phyloP scores from a whole-genome alignment of 2,329 filamentous ascomycete genomes.

The Drechslerella stenobrocha region DNA sequence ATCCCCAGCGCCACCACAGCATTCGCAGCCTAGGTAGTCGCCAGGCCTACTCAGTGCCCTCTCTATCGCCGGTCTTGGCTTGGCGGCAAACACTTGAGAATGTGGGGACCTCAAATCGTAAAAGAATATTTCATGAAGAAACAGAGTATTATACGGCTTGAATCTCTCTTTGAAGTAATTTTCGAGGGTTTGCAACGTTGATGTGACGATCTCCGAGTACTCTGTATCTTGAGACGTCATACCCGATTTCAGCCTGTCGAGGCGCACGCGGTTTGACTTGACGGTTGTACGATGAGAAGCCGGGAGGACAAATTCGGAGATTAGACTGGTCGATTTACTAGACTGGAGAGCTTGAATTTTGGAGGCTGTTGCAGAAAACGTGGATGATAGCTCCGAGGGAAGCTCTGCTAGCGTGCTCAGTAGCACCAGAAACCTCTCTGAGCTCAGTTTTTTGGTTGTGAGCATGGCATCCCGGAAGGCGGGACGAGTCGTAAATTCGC shows the following conservation, averaged over 20 bases:
- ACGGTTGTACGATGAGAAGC: constrained; percentile 74
- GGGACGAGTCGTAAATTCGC: constrained; percentile 39
- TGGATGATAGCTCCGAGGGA: constrained; percentile 18
- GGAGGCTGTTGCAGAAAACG: constrained; percentile 4
- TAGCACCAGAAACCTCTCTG: constrained; percentile 31
- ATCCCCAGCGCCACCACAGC: constrained; percentile 61
- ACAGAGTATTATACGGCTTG: constrained; percentile 58
- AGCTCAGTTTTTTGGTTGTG: constrained; percentile 25
- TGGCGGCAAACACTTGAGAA: constrained; percentile 70
- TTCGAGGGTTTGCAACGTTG: constrained; percentile 61
- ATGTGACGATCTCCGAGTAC: constrained; percentile 69
- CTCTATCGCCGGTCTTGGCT: constrained; percentile 71
- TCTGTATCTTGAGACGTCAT: constrained; percentile 71
- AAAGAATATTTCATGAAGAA: constrained; percentile 73
- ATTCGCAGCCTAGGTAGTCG: constrained; percentile 75
- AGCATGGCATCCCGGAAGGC: constrained; percentile 45
- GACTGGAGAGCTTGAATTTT: constrained; percentile 33
- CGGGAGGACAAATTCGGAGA: constrained; percentile 60
- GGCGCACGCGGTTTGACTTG: constrained; percentile 77
- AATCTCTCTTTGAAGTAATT: constrained; percentile 58
- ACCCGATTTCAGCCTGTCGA: constrained; percentile 72
- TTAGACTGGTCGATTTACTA: constrained; percentile 53
- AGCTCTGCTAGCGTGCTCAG: constrained; percentile 22
- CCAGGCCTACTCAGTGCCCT: constrained; percentile 72
- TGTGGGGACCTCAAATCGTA: constrained; percentile 73